phyloP scores from a whole-genome alignment of 805 yeast species.

The Hemisphaericaspora nanyangensis region DNA sequence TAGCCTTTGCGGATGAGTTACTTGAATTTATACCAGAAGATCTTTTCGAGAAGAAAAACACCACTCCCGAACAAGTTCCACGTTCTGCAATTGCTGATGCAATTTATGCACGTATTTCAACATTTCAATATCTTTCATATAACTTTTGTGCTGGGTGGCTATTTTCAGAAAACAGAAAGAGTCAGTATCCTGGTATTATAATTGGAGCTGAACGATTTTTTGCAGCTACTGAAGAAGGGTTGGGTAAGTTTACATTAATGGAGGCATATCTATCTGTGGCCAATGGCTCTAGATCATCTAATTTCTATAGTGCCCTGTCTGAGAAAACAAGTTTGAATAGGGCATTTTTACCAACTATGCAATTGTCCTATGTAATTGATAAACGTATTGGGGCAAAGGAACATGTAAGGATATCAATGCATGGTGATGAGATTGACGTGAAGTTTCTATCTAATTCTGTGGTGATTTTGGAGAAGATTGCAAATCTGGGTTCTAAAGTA shows the following conservation, averaged over 20 bases:
- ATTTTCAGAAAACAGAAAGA: slow-evolving; percentile 43
- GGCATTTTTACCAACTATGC: slow-evolving; percentile 68
- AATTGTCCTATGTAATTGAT: slow-evolving; percentile 44
- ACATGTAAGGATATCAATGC: slow-evolving; percentile 47
- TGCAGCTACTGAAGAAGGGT: slow-evolving; percentile 54
- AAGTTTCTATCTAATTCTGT: slow-evolving; percentile 56
- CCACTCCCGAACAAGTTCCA: not conserved
- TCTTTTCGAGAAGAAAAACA: not conserved
- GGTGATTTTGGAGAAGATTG: slow-evolving; percentile 48
- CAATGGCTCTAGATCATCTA: slow-evolving; percentile 49
- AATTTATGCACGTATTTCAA: slow-evolving; percentile 30
- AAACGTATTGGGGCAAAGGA: slow-evolving; percentile 21
- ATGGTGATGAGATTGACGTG: slow-evolving; percentile 70
- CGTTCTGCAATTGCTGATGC: not conserved
- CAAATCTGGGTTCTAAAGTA: slow-evolving; percentile 44
- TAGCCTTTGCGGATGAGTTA: slow-evolving; percentile 30
- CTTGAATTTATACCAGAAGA: slow-evolving; percentile 3
- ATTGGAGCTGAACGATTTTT: slow-evolving; percentile 74
- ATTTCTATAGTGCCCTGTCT: slow-evolving; percentile 44
- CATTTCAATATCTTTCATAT: slow-evolving; percentile 58
- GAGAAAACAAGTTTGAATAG: slow-evolving; percentile 51
- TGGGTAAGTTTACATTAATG: slow-evolving; percentile 65
- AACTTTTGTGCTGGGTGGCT: slow-evolving; percentile 79
- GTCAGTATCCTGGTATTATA: slow-evolving; percentile 65
- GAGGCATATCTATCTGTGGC: slow-evolving; percentile 74